Base-by-base conservation (phyloP, 495 filamentous ascomycete species). In the Talaromyces nanjingensis region DNA sequence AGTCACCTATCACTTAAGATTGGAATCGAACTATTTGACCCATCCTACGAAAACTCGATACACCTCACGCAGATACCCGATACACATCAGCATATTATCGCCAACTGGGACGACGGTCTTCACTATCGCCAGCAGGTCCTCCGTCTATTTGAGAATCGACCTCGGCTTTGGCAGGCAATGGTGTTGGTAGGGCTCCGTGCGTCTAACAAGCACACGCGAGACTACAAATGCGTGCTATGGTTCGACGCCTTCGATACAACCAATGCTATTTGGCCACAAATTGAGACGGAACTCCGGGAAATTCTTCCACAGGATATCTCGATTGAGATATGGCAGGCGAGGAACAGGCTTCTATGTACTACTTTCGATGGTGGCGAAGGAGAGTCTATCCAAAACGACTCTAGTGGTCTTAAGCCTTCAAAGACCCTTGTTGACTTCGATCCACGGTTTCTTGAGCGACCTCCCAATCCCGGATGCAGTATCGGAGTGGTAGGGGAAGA, bases 321-420 rank as follows among this genome's bases (percentile, higher is more conserved):
- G 3, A 27, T 55, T 55, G 53, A 55, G 11, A 55, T 55, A 55
- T 55, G 53, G 53, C 53, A 55, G 24, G 53, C 53, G 18, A 55
- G 24, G 27, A 27, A 55, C 24, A 27, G 25, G 53, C 24, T 27
- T 24, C 18, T 55, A 55, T 24, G 53, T 14, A 27, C 53, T 55
- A 55, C 3, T n/a, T 14, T 55, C 24, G 4, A 20, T 22, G 53
- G 24, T 29, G 8, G 5, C 20, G 45, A 24, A 24, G 22, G 11
- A 49, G 45, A 22, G 6, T 12, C 45, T 5, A 49, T 22, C 45
- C 45, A 7, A 49, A 22, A 49, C 20, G 45, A 49, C 20, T 49
- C 45, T 49, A 49, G 45, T 49, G 42, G 8, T 47, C 3, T 47
- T 47, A n/a, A n/a, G n/a, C n/a, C n/a, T n/a, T n/a, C n/a, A n/a